Base-by-base conservation (phyloP, 139 green algal species). In the Picochlorum sp. region DNA sequence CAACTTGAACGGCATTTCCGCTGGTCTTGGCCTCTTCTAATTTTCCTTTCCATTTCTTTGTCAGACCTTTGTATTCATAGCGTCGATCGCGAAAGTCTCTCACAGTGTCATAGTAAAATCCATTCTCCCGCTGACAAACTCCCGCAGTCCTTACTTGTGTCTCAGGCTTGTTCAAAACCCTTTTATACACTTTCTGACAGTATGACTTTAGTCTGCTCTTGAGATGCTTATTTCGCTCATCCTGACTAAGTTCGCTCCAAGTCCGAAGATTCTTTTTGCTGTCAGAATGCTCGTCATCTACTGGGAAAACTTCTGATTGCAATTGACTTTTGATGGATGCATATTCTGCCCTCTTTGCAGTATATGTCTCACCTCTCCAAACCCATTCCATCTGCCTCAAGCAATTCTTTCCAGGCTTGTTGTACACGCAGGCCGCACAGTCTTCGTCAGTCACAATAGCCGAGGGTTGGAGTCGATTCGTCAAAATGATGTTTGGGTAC, bases 401-500 rank as follows among this genome's bases (percentile, higher is more conserved):
- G 81, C 92, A 98, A 0, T 69, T 96, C 78, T 97, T 97, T 60
- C 82, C 88, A 4, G 90, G 89, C 9, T 69, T 74, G 76, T 98
- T 98, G 82, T 95, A 98, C 74, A 91, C 87, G 76, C 92, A 98
- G 4, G 92, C 90, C 3, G 92, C 92, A 73, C 92, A 97, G 67
- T 92, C 80, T 61, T 96, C 86, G 49, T 96, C 90, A 2, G 69
- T 91, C 28, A 95, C 88, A 45, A 94, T 85, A 51, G 84, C 80
- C 4, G 76, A 76, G 13, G 89, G 89, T 73, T 96, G 89, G 68
- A 86, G 68, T 51, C 61, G 24, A 80, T 98, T 98, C 61, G 92
- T 98, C 56, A 98, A 87, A 74, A 98, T 98, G 84, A 98, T 98
- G 84, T 97, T 97, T 69, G 92, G 92, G 80, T 98, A 98, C 92